Percentiles rank a stretch among this genome's conserved stretches.
Conservation (phyloP, 2,329 filamentous ascomycete species). For the Blastomyces parvus region DNA sequence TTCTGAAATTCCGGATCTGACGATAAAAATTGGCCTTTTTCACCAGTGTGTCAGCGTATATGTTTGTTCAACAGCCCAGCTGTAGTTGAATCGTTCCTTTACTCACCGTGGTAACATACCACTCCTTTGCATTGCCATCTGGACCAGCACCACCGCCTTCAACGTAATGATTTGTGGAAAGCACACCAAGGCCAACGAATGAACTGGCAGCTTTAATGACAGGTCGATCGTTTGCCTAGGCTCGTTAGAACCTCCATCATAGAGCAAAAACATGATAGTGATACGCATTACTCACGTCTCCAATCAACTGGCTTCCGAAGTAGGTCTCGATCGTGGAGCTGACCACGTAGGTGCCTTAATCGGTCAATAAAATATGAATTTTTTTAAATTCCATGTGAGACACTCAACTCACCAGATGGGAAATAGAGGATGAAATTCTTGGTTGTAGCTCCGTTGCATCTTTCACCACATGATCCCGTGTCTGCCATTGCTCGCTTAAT, state of each 20-base stretch:
- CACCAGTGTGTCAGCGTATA: not conserved
- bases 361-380: not conserved
- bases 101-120: constrained; percentile 54
- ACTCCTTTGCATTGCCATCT: constrained; percentile 50
- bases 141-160: constrained; percentile 12
- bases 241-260: not conserved
- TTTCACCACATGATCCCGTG: constrained; percentile 14
- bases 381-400: not conserved
- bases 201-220: constrained; percentile 41
- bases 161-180: constrained; percentile 69
- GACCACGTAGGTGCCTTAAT: constrained; percentile 29
- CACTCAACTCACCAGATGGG: constrained; percentile 33
- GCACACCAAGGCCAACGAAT: constrained; percentile 70
- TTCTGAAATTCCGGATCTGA: constrained; percentile 18
- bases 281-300: constrained; percentile 28
- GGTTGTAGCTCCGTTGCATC: constrained; percentile 16
- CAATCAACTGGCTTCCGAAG: constrained; percentile 17
- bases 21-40: constrained; percentile 18
- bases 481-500: constrained; percentile 7
- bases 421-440: constrained; percentile 40
- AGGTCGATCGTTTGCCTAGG: constrained; percentile 24
- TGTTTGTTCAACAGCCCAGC: not conserved
- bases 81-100: not conserved
- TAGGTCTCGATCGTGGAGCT: constrained; percentile 15
- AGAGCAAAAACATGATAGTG: not conserved